Evolutionary conservation across 1,139 yeast species (phyloP), one percentile per base, ranked within the genome.

Genomic region (Sugiyamaella novakii): DNA sequence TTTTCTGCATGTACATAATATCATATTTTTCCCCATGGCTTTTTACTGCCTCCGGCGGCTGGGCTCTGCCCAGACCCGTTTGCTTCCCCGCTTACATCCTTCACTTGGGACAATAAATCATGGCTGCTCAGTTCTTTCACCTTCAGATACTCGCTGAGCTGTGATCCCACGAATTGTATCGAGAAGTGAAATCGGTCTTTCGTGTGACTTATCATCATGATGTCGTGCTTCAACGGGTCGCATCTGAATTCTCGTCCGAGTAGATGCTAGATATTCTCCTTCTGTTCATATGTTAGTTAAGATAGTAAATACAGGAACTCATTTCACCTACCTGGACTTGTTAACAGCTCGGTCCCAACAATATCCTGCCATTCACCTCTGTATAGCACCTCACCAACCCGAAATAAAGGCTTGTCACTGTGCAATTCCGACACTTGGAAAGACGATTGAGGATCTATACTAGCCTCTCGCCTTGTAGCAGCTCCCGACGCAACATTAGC

Each of bases 351-450:
- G 0, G 95, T 85, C 0, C 98, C 98, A 1, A 87, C 83, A 10
- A 87, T 68, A 52, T 79, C 78, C 43, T 78, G 75, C 97, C 98
- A 92, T 31, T 75, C 72, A 1, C 96, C 94, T 62, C 81, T 81
- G 63, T 81, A 87, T 2, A 87, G 70, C 14, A 71, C 71, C 47
- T 77, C 74, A 34, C 82, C 82, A 7, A 80, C 67, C 56, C 77
- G 76, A 35, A 82, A 70, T 28, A 81, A 59, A 1, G 88, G 88
- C 17, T 66, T 63, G 17, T 71, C 71, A 6, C 74, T 68, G 12
- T 78, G 78, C 24, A 82, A 62, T 0, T 83, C 84, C 6, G 83
- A 73, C 15, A 76, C 66, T 54, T 79, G 81, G 30, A 81, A 58
- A 19, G 57, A 49, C 12, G 61, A 52, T 35, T 55, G 54, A 24